phyloP scores from a whole-genome alignment of 2,329 filamentous ascomycete genomes.

The Zalaria sp. region DNA sequence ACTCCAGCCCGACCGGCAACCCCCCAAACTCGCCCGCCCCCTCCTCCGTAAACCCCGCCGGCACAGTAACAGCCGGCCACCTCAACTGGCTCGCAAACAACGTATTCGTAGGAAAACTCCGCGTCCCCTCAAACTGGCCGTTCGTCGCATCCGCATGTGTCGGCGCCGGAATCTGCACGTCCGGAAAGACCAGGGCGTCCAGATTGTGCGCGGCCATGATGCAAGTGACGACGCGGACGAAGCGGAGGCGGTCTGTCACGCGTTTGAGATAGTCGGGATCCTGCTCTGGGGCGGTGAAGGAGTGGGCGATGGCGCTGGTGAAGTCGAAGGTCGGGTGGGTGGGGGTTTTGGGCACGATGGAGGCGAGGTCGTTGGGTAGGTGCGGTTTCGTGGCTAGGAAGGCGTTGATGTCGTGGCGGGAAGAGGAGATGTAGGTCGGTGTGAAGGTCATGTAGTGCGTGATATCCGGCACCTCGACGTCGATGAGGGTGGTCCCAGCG shows the following conservation, averaged over 20 bases:
- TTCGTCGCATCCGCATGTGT: slow-evolving; percentile 1
- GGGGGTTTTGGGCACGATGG: background rate
- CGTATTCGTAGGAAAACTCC: slow-evolving; percentile 1
- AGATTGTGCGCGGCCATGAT: background rate
- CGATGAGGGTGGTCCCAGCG: slow-evolving; percentile 12
- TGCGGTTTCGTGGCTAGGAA: slow-evolving; percentile 24
- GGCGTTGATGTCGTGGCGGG: slow-evolving; percentile 17
- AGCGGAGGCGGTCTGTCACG: background rate
- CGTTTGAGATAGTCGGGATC: background rate
- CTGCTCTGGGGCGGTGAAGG: background rate
- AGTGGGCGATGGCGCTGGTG: background rate
- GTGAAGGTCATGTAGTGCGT: slow-evolving; percentile 13
- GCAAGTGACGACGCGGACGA: background rate
- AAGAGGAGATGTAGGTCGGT: slow-evolving; percentile 13
- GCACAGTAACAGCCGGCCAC: slow-evolving; percentile 1
- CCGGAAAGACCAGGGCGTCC: background rate
- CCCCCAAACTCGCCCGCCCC: background rate
- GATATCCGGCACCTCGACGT: slow-evolving; percentile 14
- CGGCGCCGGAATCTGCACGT: slow-evolving; percentile 1
- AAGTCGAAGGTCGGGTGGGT: background rate
- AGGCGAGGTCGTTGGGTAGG: slow-evolving; percentile 10
- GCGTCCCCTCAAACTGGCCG: background rate
- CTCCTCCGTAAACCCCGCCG: background rate
- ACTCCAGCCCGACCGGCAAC: slow-evolving; percentile 1
- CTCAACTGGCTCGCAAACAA: background rate